Evolutionary conservation across 768 basidiomycete genomes (phyloP), one percentile per base, ranked within the genome.

Genomic region (Hypholoma sublateritium): DNA sequence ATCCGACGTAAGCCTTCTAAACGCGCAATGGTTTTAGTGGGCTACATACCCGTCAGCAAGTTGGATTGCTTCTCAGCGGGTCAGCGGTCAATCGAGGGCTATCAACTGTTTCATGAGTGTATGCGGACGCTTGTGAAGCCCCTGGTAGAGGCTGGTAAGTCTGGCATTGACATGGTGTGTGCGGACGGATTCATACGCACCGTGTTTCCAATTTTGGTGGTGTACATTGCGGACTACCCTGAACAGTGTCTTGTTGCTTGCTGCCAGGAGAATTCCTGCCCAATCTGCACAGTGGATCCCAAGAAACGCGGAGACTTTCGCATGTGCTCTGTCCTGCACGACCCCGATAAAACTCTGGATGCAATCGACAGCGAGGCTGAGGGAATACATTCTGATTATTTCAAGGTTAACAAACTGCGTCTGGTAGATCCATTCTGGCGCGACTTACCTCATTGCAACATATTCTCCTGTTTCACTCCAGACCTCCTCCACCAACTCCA

Each of bases 401-500:
- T 68, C 62, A 57, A 62, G 32, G 39, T 53, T 19, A 46, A 60
- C 4, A 49, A 56, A 1, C 41, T 68, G 6, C 55, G 57, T 50
- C 53, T 50, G 55, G 25, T 55, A 17, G 22, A 66, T 19, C 79
- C 77, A 14, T 80, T 79, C 59, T 80, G 79, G 79, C 45, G 43
- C 1, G 59, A 75, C 41, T 59, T 80, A 12, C 50, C 50, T 5
- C 34, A 41, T 19, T 41, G 36, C 50, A 39, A 51, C 25, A 51
- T 51, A 5, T 51, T 74, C 60, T 0, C 32, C 0, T 68, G 57
- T n/a, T 57, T 82, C 28, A 76, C 75, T 0, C 78, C 80, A 2
- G 74, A 80, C 60, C 41, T 79, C 22, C 72, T 81, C 14, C 79
- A 80, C 59, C 78, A 80, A 59, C 65, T 82, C 0, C 72, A 80